Base-by-base conservation (phyloP, 2,329 filamentous ascomycete genomes). In the Aureobasidium sp. region DNA sequence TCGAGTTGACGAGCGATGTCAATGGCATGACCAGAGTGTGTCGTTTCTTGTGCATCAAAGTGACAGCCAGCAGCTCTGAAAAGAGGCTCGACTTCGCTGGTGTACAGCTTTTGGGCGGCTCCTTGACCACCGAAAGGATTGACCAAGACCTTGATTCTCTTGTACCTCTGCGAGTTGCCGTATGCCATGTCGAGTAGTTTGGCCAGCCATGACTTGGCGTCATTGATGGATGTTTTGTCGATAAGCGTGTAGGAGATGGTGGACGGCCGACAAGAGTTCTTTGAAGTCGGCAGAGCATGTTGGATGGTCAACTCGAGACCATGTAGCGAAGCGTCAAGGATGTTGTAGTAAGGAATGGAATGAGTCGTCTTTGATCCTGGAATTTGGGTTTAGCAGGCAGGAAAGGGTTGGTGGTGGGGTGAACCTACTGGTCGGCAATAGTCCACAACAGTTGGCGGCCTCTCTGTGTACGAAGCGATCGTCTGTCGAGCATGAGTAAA, bases 51-150 rank as follows among this genome's bases (percentile, higher is more conserved):
- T 12, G 91, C 81, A 66, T 95, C 88, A 24, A 96, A 73, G 44
- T 82, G 76, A 78, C 93, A 94, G 58, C 84, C 81, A 0, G 94
- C 92, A 0, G 91, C 91, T 17, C 86, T 84, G 64, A 99, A 86
- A 37, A 99, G 82, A 9, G 93, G 92, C 69, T 87, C 86, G 49
- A 92, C 88, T 66, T 93, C 82, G 48, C 81, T 82, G 62, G 85
- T 77, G 82, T 91, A 97, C 66, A 86, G 81, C 70, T 85, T 88
- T 64, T 83, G 77, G 1, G 91, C 93, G 44, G 78, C 77, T 17
- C 93, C 93, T 45, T 91, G 89, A 0, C 94, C 94, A 15, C 91
- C 90, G 68, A 92, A 88, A 0, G 94, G 94, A 73, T 99, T 99
- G 64, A 99, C 82, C 47, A 97, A 78, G 14, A 97, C 86, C 73